Conservation (phyloP, 768 basidiomycete species). For the Boletus bicolor region DNA sequence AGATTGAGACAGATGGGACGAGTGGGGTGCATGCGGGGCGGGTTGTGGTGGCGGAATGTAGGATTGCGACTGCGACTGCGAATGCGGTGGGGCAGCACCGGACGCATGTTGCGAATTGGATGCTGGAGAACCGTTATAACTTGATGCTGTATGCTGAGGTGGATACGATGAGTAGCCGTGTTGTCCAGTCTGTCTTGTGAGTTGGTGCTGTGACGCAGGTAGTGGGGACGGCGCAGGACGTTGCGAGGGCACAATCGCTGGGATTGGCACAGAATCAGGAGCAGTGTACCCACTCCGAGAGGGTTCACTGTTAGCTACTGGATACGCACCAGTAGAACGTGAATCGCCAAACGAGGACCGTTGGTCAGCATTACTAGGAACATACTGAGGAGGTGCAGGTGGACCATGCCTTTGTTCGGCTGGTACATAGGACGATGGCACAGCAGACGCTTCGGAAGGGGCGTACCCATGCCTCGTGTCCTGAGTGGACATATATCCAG, state of each 20-base stretch:
- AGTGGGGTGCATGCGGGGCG: constrained; percentile 9
- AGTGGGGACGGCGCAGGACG: constrained; percentile 12
- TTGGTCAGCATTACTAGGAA: constrained; percentile 15
- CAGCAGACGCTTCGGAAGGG: constrained; percentile 13
- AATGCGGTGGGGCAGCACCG: constrained; percentile 4
- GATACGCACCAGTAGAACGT: constrained; percentile 19
- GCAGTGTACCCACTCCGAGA: constrained; percentile 14
- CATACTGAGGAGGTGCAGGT: constrained; percentile 11
- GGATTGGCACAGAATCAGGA: constrained; percentile 14
- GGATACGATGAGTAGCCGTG: constrained; percentile 18
- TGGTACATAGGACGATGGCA: constrained; percentile 14
- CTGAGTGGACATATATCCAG: constrained; percentile 17
- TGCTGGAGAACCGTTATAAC: constrained; percentile 15
- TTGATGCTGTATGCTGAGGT: constrained; percentile 11
- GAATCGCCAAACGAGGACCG: constrained; percentile 24
- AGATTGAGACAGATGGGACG: constrained; percentile 13
- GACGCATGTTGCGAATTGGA: constrained; percentile 18
- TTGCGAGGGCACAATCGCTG: constrained; percentile 18
- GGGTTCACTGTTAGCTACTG: constrained; percentile 5
- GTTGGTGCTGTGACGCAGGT: constrained; percentile 17
- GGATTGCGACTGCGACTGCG: constrained; percentile 31
- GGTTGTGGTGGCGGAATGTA: constrained; percentile 13
- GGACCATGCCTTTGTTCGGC: constrained; percentile 21
- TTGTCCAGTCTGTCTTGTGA: constrained; percentile 18
- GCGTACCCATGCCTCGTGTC: constrained; percentile 23